phyloP scores from a whole-genome alignment of 495 filamentous ascomycete species.

The Penicillium crystallinum region DNA sequence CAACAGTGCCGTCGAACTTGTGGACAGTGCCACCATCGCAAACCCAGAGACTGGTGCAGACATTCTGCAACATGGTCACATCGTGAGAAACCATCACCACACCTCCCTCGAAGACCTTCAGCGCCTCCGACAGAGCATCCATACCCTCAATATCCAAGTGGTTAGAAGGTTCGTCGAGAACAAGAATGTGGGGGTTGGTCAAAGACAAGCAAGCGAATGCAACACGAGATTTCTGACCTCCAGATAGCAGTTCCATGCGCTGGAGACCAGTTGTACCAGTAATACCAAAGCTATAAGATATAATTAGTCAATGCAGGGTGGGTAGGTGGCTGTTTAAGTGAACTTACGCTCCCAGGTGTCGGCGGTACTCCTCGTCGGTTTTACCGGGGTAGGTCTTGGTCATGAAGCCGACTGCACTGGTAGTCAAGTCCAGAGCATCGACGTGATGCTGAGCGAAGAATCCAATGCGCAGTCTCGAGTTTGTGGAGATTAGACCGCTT shows the following conservation, averaged over 20 bases:
- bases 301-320: slow-evolving; percentile 1
- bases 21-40: slow-evolving; percentile 94
- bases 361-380: slow-evolving; percentile 93
- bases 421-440: slow-evolving; percentile 86
- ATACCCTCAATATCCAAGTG: slow-evolving; percentile 99
- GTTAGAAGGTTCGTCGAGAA: slow-evolving; percentile 97
- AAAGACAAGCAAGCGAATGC: slow-evolving; percentile 93
- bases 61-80: slow-evolving; percentile 96
- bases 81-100: slow-evolving; percentile 99
- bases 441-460: slow-evolving; percentile 99
- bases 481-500: slow-evolving; percentile 74
- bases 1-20: slow-evolving; percentile 91
- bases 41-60: slow-evolving; percentile 93
- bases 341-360: slow-evolving; percentile 77
- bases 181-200: slow-evolving; percentile 91
- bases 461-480: slow-evolving; percentile 82
- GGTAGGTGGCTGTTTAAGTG: neutral
- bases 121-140: slow-evolving; percentile 84
- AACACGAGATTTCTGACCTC: slow-evolving; percentile 97
- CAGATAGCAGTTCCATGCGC: slow-evolving; percentile 90
- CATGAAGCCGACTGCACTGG: slow-evolving; percentile 91
- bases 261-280: slow-evolving; percentile 96
- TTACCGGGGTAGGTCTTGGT: slow-evolving; percentile 83
- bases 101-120: slow-evolving; percentile 84
- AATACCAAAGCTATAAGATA: slow-evolving; percentile 70